Percentiles rank a stretch among this genome's conserved stretches.
phyloP scores from a whole-genome alignment of 331 rosid genomes.

The Dryas integrifolia region DNA sequence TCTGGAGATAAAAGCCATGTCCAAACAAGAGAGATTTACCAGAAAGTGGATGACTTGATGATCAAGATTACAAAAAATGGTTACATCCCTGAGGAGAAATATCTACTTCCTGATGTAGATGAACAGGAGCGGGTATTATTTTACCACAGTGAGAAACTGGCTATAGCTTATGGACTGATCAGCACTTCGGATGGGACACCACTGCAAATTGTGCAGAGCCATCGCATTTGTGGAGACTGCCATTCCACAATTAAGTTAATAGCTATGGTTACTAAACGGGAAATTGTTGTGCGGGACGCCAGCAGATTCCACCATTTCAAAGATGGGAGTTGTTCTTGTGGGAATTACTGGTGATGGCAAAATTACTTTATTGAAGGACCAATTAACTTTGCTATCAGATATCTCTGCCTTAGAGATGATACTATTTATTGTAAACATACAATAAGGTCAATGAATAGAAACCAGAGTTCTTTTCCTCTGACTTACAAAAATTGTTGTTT shows the following conservation, averaged over 20 bases:
- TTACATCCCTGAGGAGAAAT: constrained; percentile 37
- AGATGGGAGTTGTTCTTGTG: constrained; percentile 81
- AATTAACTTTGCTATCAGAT: background rate
- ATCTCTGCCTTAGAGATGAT: background rate
- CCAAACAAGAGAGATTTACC: constrained; percentile 46
- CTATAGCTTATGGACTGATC: constrained; percentile 73
- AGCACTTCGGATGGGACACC: constrained; percentile 58
- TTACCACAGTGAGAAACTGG: constrained; percentile 81
- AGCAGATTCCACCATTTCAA: constrained; percentile 86
- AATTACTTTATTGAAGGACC: background rate
- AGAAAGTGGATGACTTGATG: constrained; percentile 60
- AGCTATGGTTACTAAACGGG: constrained; percentile 59
- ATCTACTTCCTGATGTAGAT: constrained; percentile 75
- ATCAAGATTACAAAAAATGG: constrained; percentile 57
- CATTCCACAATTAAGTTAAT: constrained; percentile 69
- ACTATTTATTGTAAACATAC: constrained; percentile 7
- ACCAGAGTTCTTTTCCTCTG: background rate
- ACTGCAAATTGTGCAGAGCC: constrained; percentile 72
- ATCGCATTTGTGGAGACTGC: constrained; percentile 72
- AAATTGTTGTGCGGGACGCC: constrained; percentile 72
- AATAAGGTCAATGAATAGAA: constrained; percentile 2
- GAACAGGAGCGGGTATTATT: constrained; percentile 45
- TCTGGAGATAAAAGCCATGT: constrained; percentile 60
- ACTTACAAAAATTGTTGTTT: background rate
- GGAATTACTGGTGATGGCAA: constrained; percentile 72